Percentiles rank a stretch among this genome's conserved stretches.
Conservation (phyloP, 129 eudicot species). For the Flaveria linearis region DNA sequence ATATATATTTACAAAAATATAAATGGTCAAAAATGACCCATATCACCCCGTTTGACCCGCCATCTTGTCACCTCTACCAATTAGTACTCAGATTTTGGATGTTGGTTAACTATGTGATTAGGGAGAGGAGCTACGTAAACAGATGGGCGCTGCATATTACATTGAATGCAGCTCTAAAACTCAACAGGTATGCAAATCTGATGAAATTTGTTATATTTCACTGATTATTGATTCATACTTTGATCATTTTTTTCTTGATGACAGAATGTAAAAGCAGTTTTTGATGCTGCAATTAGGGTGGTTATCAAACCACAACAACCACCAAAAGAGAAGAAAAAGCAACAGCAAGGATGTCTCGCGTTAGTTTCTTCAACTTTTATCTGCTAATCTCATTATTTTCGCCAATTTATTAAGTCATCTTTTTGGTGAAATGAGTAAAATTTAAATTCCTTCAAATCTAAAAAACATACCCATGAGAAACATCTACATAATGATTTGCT, state of each 20-base stretch:
- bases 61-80: constrained; percentile 6
- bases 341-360: constrained; percentile 73
- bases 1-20: not conserved
- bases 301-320: constrained; percentile 94
- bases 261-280: constrained; percentile 93
- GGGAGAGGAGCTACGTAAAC: constrained; percentile 97
- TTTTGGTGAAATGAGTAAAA: not conserved
- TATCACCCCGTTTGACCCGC: not conserved
- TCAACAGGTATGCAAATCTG: constrained; percentile 66
- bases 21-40: not conserved
- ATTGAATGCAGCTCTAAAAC: constrained; percentile 98
- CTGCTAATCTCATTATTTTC: constrained; percentile 9
- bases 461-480: not conserved
- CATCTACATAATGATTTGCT: not conserved
- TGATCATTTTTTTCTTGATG: constrained; percentile 8
- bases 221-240: not conserved
- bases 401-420: not conserved
- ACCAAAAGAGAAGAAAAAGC: constrained; percentile 85
- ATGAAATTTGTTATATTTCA: constrained; percentile 14
- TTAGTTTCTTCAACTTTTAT: constrained; percentile 46
- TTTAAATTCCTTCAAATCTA: not conserved
- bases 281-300: constrained; percentile 90
- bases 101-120: constrained; percentile 32
- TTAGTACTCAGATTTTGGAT: constrained; percentile 14
- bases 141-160: constrained; percentile 86